phyloP scores from a whole-genome alignment of 345 rosid species.

The Camelina laxa region DNA sequence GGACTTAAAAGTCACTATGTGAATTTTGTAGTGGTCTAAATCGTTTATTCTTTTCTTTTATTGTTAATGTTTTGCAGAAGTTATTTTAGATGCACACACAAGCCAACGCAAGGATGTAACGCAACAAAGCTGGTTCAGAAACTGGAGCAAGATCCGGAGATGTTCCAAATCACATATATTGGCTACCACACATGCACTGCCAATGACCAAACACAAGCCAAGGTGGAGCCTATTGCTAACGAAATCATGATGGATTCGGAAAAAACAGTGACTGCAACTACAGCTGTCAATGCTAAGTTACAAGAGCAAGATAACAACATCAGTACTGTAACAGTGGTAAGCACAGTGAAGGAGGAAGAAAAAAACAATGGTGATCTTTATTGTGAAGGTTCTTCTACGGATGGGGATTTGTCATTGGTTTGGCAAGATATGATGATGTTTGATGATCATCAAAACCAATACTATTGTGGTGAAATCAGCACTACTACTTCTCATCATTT shows the following conservation, averaged over 20 bases:
- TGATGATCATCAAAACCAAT: slow-evolving; percentile 37
- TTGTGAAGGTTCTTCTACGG: slow-evolving; percentile 32
- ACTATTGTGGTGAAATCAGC: slow-evolving; percentile 19
- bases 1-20: background rate
- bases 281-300: slow-evolving; percentile 2
- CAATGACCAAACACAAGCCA: slow-evolving; percentile 21
- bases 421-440: slow-evolving; percentile 37
- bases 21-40: slow-evolving; percentile 26
- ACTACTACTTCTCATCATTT: slow-evolving; percentile 27
- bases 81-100: slow-evolving; percentile 85
- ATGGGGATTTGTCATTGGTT: slow-evolving; percentile 36
- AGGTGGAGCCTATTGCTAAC: slow-evolving; percentile 16
- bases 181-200: slow-evolving; percentile 70
- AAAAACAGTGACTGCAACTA: slow-evolving; percentile 3
- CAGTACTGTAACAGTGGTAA: slow-evolving; percentile 1
- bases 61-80: slow-evolving; percentile 54
- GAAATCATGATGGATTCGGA: slow-evolving; percentile 33
- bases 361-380: slow-evolving; percentile 28
- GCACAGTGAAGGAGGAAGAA: slow-evolving; percentile 37
- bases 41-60: background rate
- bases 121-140: slow-evolving; percentile 79
- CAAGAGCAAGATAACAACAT: slow-evolving; percentile 35
- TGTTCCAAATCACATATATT: slow-evolving; percentile 60
- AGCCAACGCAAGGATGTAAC: slow-evolving; percentile 68
- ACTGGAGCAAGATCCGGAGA: slow-evolving; percentile 56